A percentile compares a stretch with the other conserved stretches of the same genome.
Conservation (phyloP, 2,329 filamentous ascomycete species). For the Cordyceps javanica region DNA sequence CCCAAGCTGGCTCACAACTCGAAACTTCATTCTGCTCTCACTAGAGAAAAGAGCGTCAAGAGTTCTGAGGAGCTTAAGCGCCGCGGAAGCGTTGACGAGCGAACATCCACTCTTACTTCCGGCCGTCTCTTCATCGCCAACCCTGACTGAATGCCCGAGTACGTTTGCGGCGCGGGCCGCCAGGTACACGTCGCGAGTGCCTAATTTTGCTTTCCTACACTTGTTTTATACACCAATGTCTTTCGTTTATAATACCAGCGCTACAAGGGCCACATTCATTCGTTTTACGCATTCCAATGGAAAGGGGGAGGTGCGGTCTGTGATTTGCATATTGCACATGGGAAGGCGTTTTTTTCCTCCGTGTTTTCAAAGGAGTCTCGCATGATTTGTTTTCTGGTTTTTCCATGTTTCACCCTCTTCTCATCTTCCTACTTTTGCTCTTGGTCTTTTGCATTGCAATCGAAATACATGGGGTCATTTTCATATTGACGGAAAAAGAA, state of each 20-base stretch:
- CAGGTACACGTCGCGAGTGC: too few species aligned
- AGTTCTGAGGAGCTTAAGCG: constrained; percentile 66
- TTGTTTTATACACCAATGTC: constrained; percentile 5
- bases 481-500: not conserved
- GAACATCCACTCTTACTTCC: constrained; percentile 67
- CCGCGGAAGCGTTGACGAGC: constrained; percentile 77
- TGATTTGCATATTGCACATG: constrained; percentile 9
- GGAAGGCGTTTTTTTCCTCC: constrained; percentile 1
- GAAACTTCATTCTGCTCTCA: constrained; percentile 48
- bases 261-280: constrained; percentile 5
- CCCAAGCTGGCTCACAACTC: constrained; percentile 53
- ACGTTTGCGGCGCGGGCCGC: not conserved
- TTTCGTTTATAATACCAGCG: constrained; percentile 8
- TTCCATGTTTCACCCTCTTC: not conserved
- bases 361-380: not conserved
- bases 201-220: not conserved
- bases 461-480: not conserved
- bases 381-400: not conserved
- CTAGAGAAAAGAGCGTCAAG: constrained; percentile 60
- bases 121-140: constrained; percentile 80
- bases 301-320: constrained; percentile 1
- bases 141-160: constrained; percentile 54
- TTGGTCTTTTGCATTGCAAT: not conserved
- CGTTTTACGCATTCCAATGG: constrained; percentile 10
- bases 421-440: too few species aligned